A percentile compares a stretch with the other conserved stretches of the same genome.
These are phyloP conservation scores for Botryotinia convoluta DNA, from an alignment of 2,329 filamentous ascomycete species.

Conservation along the genomic window DNA sequence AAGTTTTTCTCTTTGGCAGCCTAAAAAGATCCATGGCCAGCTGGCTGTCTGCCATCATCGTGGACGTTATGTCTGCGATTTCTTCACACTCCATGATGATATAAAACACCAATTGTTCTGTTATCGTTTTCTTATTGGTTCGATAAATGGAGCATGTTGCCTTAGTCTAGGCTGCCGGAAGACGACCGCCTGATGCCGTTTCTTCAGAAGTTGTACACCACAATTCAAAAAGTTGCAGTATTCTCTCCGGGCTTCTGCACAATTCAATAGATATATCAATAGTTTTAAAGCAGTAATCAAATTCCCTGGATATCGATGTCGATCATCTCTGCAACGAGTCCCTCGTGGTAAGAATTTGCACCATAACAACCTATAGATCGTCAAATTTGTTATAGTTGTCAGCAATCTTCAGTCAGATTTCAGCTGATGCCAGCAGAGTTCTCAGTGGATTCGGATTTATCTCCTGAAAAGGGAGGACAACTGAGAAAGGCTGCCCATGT, in stretches of 20 bases:
- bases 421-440: conserved; percentile 27
- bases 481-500: neutral
- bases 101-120: no score
- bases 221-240: neutral
- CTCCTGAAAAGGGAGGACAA: neutral
- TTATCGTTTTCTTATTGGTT: no score
- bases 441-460: neutral
- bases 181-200: neutral
- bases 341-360: neutral
- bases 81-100: neutral
- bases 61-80: neutral
- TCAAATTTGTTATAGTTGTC: neutral
- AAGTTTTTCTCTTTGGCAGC: neutral
- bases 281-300: conserved; percentile 1
- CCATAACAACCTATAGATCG: neutral
- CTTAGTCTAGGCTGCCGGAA: neutral
- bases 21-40: neutral
- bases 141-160: neutral
- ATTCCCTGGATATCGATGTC: conserved; percentile 16
- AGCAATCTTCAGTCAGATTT: conserved; percentile 26
- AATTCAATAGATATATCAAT: conserved; percentile 51
- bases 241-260: conserved; percentile 34
- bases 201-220: neutral
- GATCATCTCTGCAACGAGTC: conserved; percentile 14
- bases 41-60: neutral